These are phyloP conservation scores for Apiospora malaysiana DNA, from an alignment of 2,329 filamentous ascomycete species.

Conservation along the genomic window DNA sequence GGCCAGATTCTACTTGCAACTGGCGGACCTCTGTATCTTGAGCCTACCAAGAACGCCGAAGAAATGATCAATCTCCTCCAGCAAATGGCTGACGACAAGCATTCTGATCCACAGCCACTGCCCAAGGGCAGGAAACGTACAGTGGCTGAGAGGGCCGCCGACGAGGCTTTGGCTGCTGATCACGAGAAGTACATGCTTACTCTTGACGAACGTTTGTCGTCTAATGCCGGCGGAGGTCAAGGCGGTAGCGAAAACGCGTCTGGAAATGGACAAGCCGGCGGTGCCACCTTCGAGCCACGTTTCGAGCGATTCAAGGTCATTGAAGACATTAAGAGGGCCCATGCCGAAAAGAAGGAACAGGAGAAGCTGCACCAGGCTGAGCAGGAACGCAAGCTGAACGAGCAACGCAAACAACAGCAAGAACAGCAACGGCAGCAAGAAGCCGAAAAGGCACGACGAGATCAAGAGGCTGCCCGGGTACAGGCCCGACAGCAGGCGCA, in stretches of 20 bases:
- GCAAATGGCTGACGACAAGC: conserved; percentile 75
- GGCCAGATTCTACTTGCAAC: conserved; percentile 76
- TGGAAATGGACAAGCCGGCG: conserved; percentile 73
- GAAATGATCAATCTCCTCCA: conserved; percentile 77
- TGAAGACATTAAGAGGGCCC: conserved; percentile 79
- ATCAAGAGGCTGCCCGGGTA: conserved; percentile 19
- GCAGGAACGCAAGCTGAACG: conserved; percentile 58
- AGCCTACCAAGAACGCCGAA: conserved; percentile 72
- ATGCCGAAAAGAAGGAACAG: conserved; percentile 77
- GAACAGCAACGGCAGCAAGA: conserved; percentile 43
- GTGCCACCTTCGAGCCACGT: conserved; percentile 78
- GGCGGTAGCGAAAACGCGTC: conserved; percentile 66
- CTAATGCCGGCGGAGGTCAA: conserved; percentile 62
- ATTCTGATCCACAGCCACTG: conserved; percentile 76
- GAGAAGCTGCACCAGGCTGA: conserved; percentile 74
- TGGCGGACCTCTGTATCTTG: conserved; percentile 75
- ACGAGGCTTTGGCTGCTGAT: conserved; percentile 88
- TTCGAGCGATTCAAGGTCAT: conserved; percentile 94
- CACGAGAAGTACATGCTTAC: conserved; percentile 93
- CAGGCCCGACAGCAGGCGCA: conserved; percentile 44
- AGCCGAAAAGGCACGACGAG: conserved; percentile 12
- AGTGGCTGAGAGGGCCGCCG: conserved; percentile 90
- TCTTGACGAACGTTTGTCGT: conserved; percentile 80
- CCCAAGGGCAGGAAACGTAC: conserved; percentile 93
- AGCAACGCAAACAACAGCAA: conserved; percentile 52